phyloP scores from a whole-genome alignment of 192 early-diverging fungal genomes.

The Coemansia sp. region DNA sequence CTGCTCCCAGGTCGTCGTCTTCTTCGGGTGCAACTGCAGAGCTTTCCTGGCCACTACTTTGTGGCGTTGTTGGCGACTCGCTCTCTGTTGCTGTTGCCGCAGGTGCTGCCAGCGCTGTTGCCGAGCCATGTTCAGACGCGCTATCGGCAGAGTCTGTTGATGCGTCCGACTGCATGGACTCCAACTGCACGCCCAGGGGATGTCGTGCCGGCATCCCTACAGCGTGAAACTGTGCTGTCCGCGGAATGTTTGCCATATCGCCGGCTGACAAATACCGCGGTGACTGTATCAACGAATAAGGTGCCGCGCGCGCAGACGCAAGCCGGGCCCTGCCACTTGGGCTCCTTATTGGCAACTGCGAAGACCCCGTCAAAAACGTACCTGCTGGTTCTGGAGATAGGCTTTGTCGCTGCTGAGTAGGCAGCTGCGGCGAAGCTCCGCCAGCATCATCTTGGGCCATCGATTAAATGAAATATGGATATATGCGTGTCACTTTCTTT shows the following conservation, averaged over 20 bases:
- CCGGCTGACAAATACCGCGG: conserved; percentile 15
- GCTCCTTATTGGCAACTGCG: conserved; percentile 28
- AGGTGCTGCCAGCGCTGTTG: background rate
- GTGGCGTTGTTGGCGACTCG: conserved; percentile 8
- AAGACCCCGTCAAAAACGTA: conserved; percentile 24
- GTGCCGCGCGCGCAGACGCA: conserved; percentile 19
- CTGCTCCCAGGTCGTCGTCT: conserved; percentile 6
- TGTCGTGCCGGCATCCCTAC: conserved; percentile 51
- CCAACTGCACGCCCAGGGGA: conserved; percentile 45
- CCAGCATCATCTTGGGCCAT: conserved; percentile 5
- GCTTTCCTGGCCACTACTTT: conserved; percentile 10
- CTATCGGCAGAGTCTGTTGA: conserved; percentile 36
- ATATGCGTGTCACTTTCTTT: background rate
- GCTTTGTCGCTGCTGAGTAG: conserved; percentile 7
- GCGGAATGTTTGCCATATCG: conserved; percentile 42
- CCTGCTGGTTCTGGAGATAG: background rate
- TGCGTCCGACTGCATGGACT: conserved; percentile 33
- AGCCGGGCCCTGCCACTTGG: conserved; percentile 14
- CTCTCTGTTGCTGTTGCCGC: background rate
- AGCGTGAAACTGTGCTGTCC: conserved; percentile 48
- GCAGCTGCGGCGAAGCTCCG: background rate
- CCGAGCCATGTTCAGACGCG: conserved; percentile 9
- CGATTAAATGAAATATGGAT: background rate
- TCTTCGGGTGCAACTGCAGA: conserved; percentile 14
- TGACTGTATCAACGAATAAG: conserved; percentile 21